Evolutionary conservation across 106 monocot genomes (phyloP).

Genomic region (Iris macrosiphon): DNA sequence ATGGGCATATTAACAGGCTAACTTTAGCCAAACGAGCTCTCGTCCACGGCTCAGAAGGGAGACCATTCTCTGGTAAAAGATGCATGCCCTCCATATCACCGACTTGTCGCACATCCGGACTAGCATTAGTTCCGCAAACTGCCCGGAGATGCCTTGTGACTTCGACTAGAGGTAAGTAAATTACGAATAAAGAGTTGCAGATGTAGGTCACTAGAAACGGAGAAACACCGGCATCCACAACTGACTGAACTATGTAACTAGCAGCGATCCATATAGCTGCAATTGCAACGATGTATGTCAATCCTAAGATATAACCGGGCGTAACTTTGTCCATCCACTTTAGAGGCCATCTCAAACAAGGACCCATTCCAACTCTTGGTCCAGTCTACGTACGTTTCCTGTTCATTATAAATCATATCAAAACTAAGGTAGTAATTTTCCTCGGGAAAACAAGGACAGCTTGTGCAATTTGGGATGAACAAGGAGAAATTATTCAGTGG

Average conservation of each 20-base stretch:
- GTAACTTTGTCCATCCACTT: conserved; percentile 22
- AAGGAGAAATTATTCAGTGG: too few relatives aligned
- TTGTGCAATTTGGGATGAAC: too few relatives aligned
- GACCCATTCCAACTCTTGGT: conserved; percentile 5
- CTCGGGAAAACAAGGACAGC: too few relatives aligned
- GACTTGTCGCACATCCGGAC: not conserved
- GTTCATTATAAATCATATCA: not conserved
- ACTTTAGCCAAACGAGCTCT: conserved; percentile 64
- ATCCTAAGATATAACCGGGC: conserved; percentile 68
- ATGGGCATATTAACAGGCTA: conserved; percentile 83
- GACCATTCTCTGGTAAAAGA: conserved; percentile 37
- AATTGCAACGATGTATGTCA: conserved; percentile 73
- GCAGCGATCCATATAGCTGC: conserved; percentile 91
- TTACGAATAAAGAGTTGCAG: conserved; percentile 82
- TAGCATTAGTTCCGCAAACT: conserved; percentile 9
- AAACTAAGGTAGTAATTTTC: too few relatives aligned
- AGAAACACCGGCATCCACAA: conserved; percentile 82
- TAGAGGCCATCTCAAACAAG: conserved; percentile 2
- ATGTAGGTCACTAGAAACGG: conserved; percentile 92
- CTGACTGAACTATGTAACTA: conserved; percentile 96
- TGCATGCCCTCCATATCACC: conserved; percentile 38
- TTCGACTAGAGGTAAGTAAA: conserved; percentile 84
- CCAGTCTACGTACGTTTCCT: not conserved
- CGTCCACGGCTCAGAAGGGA: conserved; percentile 30
- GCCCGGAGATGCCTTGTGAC: conserved; percentile 16